Conservation (phyloP, 306 rosid genomes). For the Mimosa pudica region DNA sequence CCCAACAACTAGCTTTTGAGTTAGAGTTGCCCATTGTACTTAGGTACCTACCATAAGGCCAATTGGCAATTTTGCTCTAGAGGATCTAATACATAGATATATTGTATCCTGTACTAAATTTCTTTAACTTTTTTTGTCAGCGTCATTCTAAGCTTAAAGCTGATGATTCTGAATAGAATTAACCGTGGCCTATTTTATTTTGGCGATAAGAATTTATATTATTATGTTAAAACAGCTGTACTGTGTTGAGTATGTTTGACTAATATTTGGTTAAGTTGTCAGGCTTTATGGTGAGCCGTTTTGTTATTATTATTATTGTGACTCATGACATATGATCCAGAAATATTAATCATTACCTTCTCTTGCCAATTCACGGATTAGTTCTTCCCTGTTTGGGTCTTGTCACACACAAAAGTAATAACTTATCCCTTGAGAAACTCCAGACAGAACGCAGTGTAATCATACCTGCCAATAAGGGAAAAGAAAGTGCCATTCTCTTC, state of each 20-base stretch:
- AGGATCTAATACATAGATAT: background rate
- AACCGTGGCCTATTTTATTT: background rate
- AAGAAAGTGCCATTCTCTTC: background rate
- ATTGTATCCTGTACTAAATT: background rate
- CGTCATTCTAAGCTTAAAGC: background rate
- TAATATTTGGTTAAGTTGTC: background rate
- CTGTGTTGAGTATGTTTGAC: background rate
- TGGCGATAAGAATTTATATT: background rate
- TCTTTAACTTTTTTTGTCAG: background rate
- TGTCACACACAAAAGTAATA: background rate
- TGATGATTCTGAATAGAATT: background rate
- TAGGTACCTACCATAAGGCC: background rate
- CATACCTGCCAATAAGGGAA: background rate
- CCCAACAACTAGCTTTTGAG: no score
- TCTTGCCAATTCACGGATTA: background rate
- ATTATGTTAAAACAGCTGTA: background rate
- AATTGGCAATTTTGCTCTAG: background rate
- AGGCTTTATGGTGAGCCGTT: background rate
- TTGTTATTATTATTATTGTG: background rate
- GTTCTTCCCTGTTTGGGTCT: background rate
- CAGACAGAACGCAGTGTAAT: background rate
- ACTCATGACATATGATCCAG: background rate
- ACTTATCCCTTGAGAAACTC: background rate
- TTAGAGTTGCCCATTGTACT: no score
- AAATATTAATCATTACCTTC: background rate